These are phyloP conservation scores for Candida awuae DNA, from an alignment of 805 yeast species.

Conservation along the genomic window DNA sequence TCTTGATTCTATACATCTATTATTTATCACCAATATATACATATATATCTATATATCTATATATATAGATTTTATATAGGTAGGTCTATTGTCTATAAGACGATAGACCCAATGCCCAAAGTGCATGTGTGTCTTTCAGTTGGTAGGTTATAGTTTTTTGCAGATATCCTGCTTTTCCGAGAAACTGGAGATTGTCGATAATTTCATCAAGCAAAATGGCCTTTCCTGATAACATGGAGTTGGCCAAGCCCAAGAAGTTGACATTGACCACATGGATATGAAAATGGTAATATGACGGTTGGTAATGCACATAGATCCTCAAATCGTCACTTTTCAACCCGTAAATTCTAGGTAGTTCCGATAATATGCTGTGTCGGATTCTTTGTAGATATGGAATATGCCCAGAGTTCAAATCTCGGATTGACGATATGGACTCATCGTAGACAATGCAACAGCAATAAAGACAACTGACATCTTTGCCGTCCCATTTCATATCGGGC, in stretches of 20 bases:
- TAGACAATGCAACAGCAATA: slow-evolving; percentile 73
- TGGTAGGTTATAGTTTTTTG: slow-evolving; percentile 54
- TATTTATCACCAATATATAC: too few species aligned
- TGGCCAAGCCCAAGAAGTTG: slow-evolving; percentile 57
- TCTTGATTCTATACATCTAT: too few species aligned
- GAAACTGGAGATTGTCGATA: slow-evolving; percentile 55
- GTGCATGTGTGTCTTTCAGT: slow-evolving; percentile 68
- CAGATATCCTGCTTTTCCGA: slow-evolving; percentile 50
- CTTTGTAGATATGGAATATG: slow-evolving; percentile 54
- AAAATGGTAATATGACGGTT: slow-evolving; percentile 93
- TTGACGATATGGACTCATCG: slow-evolving; percentile 56
- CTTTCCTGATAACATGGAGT: slow-evolving; percentile 66
- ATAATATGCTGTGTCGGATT: slow-evolving; percentile 38
- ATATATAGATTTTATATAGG: background rate
- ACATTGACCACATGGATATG: slow-evolving; percentile 85
- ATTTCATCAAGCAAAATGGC: slow-evolving; percentile 77
- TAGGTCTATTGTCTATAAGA: slow-evolving; percentile 2
- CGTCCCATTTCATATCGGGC: slow-evolving; percentile 98
- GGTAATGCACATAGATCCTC: slow-evolving; percentile 82
- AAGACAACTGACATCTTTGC: slow-evolving; percentile 54
- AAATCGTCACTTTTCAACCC: slow-evolving; percentile 47
- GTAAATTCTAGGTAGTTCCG: slow-evolving; percentile 41
- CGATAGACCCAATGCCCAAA: slow-evolving; percentile 44
- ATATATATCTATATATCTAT: too few species aligned
- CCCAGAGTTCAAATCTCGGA: slow-evolving; percentile 59